Base-by-base conservation (phyloP, 257 asterid species). In the Mentha longifolia region DNA sequence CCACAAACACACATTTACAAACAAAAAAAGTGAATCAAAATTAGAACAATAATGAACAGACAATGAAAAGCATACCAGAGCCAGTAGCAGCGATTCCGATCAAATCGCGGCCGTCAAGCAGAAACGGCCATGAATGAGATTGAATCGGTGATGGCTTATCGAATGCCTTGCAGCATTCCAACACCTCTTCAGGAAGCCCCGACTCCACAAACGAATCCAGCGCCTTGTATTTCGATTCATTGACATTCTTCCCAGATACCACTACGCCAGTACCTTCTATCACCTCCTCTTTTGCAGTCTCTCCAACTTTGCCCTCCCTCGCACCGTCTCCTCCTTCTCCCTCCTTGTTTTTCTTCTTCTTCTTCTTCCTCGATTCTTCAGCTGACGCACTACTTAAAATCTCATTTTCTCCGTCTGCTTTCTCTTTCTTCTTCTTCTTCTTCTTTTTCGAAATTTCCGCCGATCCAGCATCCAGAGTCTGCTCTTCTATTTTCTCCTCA, bases 11-110 rank as follows among this genome's bases (percentile, higher is more conserved):
- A 63, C 56, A 52, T n/a, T 54, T 4, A 51, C 20, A 57, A 45
- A 19, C 60, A 0, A 30, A 16, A 10, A 67, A 75, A 6, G 22
- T 10, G 1, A 37, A 72, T 51, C 61, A 6, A 58, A 4, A 42
- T 47, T 16, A 12, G 12, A 57, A 70, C 49, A 62, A 46, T 8
- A 41, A 42, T 20, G 16, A 59, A 7, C n/a, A 47, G 46, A 1
- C 30, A 4, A 56, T 0, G 15, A 50, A 2, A 8, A 4, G 12
- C 13, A 50, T 78, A 95, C 99, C 99, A 60, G 99, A 95, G 19
- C 99, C 99, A 37, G 98, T 95, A 62, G 83, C 87, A 10, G 99
- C 99, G 39, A 95, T 95, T 45, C 99, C 99, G 68, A 95, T 95
- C 51, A 95, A 86, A 82, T 95, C 99, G 1, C 97, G 96, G 31